Evolutionary conservation across 192 early-diverging fungal genomes (phyloP), one percentile per base, ranked within the genome.

Genomic region (Rhizophagus sp.): DNA sequence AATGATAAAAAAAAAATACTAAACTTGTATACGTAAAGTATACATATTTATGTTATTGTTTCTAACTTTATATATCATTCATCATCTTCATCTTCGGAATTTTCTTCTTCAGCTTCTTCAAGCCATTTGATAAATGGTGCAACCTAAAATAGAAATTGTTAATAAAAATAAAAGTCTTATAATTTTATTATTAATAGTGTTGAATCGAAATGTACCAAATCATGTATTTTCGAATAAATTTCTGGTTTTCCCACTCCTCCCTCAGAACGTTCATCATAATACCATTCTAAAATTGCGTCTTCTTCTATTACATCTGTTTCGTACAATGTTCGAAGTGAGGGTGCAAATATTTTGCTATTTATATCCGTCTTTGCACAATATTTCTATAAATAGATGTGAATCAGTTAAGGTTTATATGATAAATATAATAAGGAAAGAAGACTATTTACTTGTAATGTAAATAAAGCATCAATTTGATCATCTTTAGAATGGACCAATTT

Each of bases 291-390:
- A 66, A 98, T 88, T 4, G 89, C 87, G 44, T 96, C 92, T 75
- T 97, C 96, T 79, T 95, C 94, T 27, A 95, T 70, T 57, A 98
- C 84, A 82, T 97, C 95, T 25, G 88, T 77, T 70, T 97, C 90
- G 83, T 96, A 97, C 62, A 95, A 80, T 50, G 88, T 70, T 67
- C 86, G 86, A 73, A 97, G 75, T 7, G 93, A 75, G 11, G 87
- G 82, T 13, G 88, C 81, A 83, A 95, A 92, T 44, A 93, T 33
- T 72, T 90, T 91, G 13, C 77, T 76, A 9, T 88, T 83, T 19
- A 66, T 72, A 22, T 84, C 82, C 7, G 12, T 74, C 73, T 47
- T 47, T 47, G 44, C 44, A 47, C 44, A 47, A 47, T 47, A 47
- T 12, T 47, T 47, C 44, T 47, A 12, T 12, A 2, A 47, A 47